These are phyloP conservation scores for Bipolaris victoriae DNA, from an alignment of 2,329 filamentous ascomycete genomes.

Conservation along the genomic window DNA sequence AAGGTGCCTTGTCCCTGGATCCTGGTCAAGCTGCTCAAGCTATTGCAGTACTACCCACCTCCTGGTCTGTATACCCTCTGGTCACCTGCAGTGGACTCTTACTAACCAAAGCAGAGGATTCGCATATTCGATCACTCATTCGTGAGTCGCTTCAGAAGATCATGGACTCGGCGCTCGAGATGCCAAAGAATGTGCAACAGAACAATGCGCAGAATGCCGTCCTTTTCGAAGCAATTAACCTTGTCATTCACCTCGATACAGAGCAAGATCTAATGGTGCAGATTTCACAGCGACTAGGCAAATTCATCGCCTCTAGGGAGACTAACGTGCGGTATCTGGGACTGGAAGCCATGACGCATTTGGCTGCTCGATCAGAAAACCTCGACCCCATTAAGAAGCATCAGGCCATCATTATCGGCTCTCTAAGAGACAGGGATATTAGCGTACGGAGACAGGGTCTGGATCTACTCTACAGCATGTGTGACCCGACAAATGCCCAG, in stretches of 20 bases:
- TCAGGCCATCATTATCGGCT: conserved; percentile 93
- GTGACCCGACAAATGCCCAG: conserved; percentile 91
- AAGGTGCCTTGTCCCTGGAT: conserved; percentile 99
- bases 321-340: conserved; percentile 97
- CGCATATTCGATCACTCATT: conserved; percentile 88
- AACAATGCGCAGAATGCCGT: conserved; percentile 99
- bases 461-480: conserved; percentile 99
- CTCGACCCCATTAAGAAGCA: conserved; percentile 98
- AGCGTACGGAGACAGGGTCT: conserved; percentile 95
- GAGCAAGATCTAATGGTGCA: conserved; percentile 95
- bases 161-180: conserved; percentile 86
- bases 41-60: conserved; percentile 95
- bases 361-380: conserved; percentile 91
- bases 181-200: conserved; percentile 97
- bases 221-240: conserved; percentile 96
- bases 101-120: conserved; percentile 71
- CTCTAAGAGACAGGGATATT: conserved; percentile 92
- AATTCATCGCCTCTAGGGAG: conserved; percentile 95
- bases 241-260: conserved; percentile 96
- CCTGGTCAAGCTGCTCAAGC: conserved; percentile 88
- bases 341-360: conserved; percentile 96
- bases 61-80: conserved; percentile 65
- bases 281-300: conserved; percentile 86
- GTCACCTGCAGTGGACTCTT: conserved; percentile 8
- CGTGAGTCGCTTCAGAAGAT: conserved; percentile 91